Evolutionary conservation across 2,329 filamentous ascomycete genomes (phyloP).

Genomic region (Arachnomyces sp.): DNA sequence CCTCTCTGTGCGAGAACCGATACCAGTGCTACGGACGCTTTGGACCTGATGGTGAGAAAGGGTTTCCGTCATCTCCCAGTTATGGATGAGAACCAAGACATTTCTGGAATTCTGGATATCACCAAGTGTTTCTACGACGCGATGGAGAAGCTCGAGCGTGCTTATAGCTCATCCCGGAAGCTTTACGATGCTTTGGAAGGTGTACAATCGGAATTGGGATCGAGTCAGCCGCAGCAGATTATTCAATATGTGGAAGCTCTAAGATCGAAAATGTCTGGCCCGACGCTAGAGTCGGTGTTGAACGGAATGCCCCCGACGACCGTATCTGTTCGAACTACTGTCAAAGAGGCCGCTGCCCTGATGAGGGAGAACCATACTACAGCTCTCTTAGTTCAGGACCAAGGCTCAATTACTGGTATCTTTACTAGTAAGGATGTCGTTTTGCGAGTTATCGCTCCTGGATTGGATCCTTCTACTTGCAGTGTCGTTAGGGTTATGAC

Average conservation of each 20-base stretch:
- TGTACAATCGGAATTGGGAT: slow-evolving; percentile 91
- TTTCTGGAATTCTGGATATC: slow-evolving; percentile 94
- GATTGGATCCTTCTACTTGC: slow-evolving; percentile 86
- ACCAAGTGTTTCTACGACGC: slow-evolving; percentile 99
- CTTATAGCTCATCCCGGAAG: slow-evolving; percentile 95
- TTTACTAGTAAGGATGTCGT: slow-evolving; percentile 99
- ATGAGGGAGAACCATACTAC: slow-evolving; percentile 99
- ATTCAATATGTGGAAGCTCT: slow-evolving; percentile 98
- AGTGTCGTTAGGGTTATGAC: slow-evolving; percentile 99
- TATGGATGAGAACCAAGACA: slow-evolving; percentile 99
- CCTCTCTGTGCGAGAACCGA: slow-evolving; percentile 94
- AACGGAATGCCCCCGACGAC: slow-evolving; percentile 88
- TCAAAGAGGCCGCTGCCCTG: slow-evolving; percentile 86
- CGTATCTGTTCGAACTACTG: slow-evolving; percentile 89
- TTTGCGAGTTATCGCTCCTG: slow-evolving; percentile 91
- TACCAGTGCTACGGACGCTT: slow-evolving; percentile 92
- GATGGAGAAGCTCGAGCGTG: slow-evolving; percentile 98
- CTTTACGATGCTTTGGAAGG: slow-evolving; percentile 96
- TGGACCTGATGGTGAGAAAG: slow-evolving; percentile 97
- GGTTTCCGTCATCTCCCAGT: slow-evolving; percentile 96
- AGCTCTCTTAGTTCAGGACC: slow-evolving; percentile 89
- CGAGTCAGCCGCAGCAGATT: slow-evolving; percentile 94
- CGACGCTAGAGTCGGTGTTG: slow-evolving; percentile 87
- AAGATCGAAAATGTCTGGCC: slow-evolving; percentile 93
- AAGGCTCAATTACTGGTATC: slow-evolving; percentile 95